A percentile compares a stretch with the other conserved stretches of the same genome.
These are phyloP conservation scores for Ascochyta fabae DNA, from an alignment of 2,329 filamentous ascomycete genomes.

Conservation along the genomic window DNA sequence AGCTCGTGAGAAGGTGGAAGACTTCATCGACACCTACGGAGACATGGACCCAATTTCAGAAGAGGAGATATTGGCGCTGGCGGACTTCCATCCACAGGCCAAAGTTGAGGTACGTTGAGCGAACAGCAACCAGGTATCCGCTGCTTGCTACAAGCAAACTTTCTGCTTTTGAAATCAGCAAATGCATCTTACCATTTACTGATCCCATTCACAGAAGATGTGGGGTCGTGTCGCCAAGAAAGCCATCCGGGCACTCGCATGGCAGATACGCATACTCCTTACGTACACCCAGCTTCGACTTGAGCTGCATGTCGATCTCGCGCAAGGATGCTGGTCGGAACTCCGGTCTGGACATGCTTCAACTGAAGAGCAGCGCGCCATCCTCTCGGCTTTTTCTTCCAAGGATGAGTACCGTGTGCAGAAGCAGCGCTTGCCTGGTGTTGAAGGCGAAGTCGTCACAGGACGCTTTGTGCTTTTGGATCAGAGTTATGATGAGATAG, in stretches of 20 bases:
- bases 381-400: neutral
- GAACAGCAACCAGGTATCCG: too few relatives aligned
- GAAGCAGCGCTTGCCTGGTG: too few relatives aligned
- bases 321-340: neutral
- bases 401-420: neutral
- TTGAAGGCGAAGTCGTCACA: neutral
- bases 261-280: neutral
- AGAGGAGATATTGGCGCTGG: neutral
- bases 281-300: neutral
- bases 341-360: too few relatives aligned
- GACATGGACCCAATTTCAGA: neutral
- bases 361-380: neutral
- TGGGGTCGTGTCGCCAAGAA: too few relatives aligned
- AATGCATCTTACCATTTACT: too few relatives aligned
- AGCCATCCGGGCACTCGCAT: too few relatives aligned
- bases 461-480: neutral
- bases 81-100: too few relatives aligned
- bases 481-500: neutral
- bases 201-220: too few relatives aligned
- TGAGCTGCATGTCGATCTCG: neutral
- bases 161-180: too few relatives aligned
- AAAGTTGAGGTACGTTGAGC: too few relatives aligned
- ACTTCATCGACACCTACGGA: neutral
- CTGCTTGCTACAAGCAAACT: too few relatives aligned
- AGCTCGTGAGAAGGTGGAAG: neutral